Evolutionary conservation across 2,329 filamentous ascomycete species (phyloP), one percentile per base, ranked within the genome.

Genomic region (Monosporascus sp.): DNA sequence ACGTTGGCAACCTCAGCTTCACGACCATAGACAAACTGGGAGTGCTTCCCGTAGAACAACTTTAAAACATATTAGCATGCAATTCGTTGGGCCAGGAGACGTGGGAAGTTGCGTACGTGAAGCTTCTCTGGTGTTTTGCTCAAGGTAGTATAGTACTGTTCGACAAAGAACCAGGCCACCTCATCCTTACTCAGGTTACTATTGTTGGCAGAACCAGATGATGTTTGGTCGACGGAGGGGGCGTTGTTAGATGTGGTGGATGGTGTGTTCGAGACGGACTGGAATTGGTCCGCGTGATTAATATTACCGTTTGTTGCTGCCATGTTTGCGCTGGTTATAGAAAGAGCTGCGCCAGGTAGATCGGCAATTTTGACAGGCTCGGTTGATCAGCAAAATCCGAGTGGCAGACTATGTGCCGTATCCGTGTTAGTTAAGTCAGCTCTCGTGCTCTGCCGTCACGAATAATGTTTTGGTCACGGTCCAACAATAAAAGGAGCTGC

Each of bases 101-200:
- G 52, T 45, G 43, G 35, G 35, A 31, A 6, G 43, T 8, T 8
- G 14, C 82, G 65, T 74, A 87, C 83, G 69, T 91, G 93, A 65
- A 99, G 88, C 75, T 94, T 95, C 69, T 96, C 91, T 22, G 94
- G 92, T 61, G 79, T 89, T 75, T 93, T 92, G 84, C 92, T 97
- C 68, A 99, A 77, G 57, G 91, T 99, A 63, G 90, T 97, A 77
- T 99, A 99, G 80, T 97, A 99, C 74, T 96, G 91, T 82, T 97
- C 92, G 54, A 99, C 94, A 64, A 99, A 99, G 77, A 93, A 97
- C 94, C 94, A 99, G 73, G 91, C 94, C 62, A 99, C 91, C 77
- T 97, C 90, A 71, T 96, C 91, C 78, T 96, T 97, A 64, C 80
- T 78, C 41, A 84, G 74, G 63, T 81, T 77, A 67, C 68, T 75